These are phyloP conservation scores for Penicillium sclerotigenum DNA, from an alignment of 2,329 filamentous ascomycete species.

Conservation along the genomic window DNA sequence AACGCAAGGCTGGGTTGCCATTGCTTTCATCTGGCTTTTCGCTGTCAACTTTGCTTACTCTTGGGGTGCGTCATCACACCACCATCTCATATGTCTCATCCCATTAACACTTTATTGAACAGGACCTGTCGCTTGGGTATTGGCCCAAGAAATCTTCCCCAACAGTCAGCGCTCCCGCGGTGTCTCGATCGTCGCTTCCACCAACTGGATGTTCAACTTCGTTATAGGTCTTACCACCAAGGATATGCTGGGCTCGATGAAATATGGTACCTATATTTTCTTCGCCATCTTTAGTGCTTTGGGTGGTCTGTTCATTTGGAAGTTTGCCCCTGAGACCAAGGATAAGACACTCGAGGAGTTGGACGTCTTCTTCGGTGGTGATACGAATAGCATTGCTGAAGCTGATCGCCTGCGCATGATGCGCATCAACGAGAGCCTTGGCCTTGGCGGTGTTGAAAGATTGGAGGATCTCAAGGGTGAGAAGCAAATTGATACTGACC, in stretches of 20 bases:
- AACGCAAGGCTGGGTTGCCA: constrained; percentile 66
- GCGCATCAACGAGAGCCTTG: constrained; percentile 70
- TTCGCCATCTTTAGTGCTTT: constrained; percentile 41
- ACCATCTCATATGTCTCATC: background rate
- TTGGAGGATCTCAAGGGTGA: constrained; percentile 26
- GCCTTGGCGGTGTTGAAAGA: constrained; percentile 45
- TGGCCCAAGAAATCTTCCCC: constrained; percentile 47
- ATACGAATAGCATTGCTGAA: constrained; percentile 33
- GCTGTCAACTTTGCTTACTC: constrained; percentile 38
- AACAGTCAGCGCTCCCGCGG: constrained; percentile 29
- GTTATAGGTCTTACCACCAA: constrained; percentile 32
- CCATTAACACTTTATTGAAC: background rate
- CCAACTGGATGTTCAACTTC: constrained; percentile 37
- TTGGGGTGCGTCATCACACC: constrained; percentile 24
- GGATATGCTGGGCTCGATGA: constrained; percentile 28
- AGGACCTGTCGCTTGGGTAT: constrained; percentile 48
- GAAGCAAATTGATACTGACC: constrained; percentile 12
- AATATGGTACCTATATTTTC: constrained; percentile 42
- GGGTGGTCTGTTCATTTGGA: constrained; percentile 37
- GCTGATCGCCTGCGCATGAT: constrained; percentile 60
- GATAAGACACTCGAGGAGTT: constrained; percentile 52
- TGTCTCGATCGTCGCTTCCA: constrained; percentile 27
- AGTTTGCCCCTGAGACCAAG: constrained; percentile 51
- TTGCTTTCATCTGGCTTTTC: constrained; percentile 61
- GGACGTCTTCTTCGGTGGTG: constrained; percentile 52